Base-by-base conservation (phyloP, 768 basidiomycete genomes). In the Tylopilus vinaceipallidus region DNA sequence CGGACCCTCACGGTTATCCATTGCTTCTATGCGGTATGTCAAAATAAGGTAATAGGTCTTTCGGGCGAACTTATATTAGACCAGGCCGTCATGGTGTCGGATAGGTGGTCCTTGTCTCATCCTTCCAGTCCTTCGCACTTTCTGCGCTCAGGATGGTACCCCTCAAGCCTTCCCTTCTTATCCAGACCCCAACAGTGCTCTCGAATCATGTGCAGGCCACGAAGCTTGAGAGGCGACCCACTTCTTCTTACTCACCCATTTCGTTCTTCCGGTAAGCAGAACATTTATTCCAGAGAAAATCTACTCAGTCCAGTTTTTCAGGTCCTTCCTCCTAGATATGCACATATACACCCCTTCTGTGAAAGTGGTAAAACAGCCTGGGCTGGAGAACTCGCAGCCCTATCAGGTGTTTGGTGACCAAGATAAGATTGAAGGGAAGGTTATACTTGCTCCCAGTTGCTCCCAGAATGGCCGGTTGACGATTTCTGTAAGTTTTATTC, bases 271-370 rank as follows among this genome's bases (percentile, higher is more conserved):
- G 78, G 80, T 79, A 48, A 56, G 74, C 59, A 20, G 27, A 36
- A 22, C 1, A 29, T 20, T 10, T 37, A 24, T 8, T 12, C 35
- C 23, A 11, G 9, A 22, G n/a, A 37, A 34, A 30, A 19, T 14
- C 3, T 9, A 38, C 54, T 67, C 26, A 64, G 1, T 1, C 3
- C 6, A 11, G 30, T 50, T 14, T 20, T 38, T 34, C 53, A 83
- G 81, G 20, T 79, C 80, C 20, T 60, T 74, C 20, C 77, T 80
- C 56, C 67, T 86, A 58, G 79, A 84, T 54, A 71, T 88, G 45
- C 78, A 80, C 49, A 67, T 88, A 23, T 76, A 79, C 48, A 86
- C 84, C 47, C 76, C 82, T 6, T 82, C 77, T n/a, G 66, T 84
- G 11, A 81, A 79, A 60, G 63, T 75, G n/a, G 66, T 73, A 9